These are phyloP conservation scores for Prunus mume DNA, from an alignment of 306 rosid species.

Conservation along the genomic window DNA sequence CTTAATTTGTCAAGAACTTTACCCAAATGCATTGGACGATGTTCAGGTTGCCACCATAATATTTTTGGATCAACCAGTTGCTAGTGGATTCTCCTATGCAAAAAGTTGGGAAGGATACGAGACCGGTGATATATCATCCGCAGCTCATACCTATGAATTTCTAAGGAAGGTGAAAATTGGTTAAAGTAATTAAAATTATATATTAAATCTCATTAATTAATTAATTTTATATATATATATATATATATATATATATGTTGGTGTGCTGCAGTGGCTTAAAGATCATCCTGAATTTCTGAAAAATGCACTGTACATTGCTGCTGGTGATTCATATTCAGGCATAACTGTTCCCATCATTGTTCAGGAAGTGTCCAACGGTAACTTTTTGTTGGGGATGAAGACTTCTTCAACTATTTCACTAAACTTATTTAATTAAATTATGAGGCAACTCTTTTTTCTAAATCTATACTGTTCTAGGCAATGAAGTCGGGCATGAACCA, in stretches of 20 bases:
- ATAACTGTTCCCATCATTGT: constrained; percentile 24
- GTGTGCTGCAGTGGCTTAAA: constrained; percentile 45
- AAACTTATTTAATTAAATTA: too few species aligned
- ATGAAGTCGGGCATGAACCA: constrained; percentile 30
- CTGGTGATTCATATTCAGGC: constrained; percentile 58
- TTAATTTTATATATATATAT: too few species aligned
- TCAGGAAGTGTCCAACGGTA: constrained; percentile 43
- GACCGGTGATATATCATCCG: constrained; percentile 23
- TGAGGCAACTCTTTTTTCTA: too few species aligned
- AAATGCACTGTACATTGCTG: constrained; percentile 45
- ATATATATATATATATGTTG: neutral
- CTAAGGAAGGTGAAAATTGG: constrained; percentile 33
- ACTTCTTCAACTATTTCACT: too few species aligned
- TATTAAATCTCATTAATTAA: too few species aligned
- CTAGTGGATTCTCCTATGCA: constrained; percentile 46
- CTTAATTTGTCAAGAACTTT: too few species aligned
- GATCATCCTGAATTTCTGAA: constrained; percentile 45
- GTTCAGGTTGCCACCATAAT: constrained; percentile 33
- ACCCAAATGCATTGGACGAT: neutral
- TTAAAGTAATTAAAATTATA: too few species aligned
- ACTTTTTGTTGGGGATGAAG: too few species aligned
- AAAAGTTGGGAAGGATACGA: constrained; percentile 12
- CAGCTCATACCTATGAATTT: constrained; percentile 30
- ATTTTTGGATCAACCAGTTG: constrained; percentile 47
- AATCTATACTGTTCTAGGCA: constrained; percentile 15